Percentiles rank a stretch among this genome's conserved stretches.
Evolutionary conservation across 805 yeast species (phyloP).

Genomic region (Candida nonsorbophila): DNA sequence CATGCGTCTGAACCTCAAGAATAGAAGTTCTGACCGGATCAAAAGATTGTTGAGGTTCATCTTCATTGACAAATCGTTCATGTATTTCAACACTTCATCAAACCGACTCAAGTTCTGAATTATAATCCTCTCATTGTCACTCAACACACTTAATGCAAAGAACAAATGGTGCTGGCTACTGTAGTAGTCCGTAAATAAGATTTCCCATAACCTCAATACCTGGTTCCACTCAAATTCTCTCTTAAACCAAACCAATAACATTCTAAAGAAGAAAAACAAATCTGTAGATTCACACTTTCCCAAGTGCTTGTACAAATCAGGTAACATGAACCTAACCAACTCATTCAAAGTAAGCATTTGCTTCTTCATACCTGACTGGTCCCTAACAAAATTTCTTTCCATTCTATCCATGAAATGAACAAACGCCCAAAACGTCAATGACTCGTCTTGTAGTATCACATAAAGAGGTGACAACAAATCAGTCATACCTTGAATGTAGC

Average conservation of each 20-base stretch:
- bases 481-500: constrained; percentile 98
- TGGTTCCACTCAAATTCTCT: constrained; percentile 82
- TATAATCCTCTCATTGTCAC: constrained; percentile 77
- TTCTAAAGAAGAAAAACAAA: constrained; percentile 88
- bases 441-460: constrained; percentile 59
- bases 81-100: constrained; percentile 88
- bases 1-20: constrained; percentile 74
- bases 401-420: constrained; percentile 83
- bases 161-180: constrained; percentile 86
- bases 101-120: constrained; percentile 68
- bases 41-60: constrained; percentile 72
- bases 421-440: constrained; percentile 85
- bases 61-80: constrained; percentile 81
- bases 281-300: constrained; percentile 86
- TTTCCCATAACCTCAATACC: constrained; percentile 84
- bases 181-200: constrained; percentile 81
- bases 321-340: constrained; percentile 85
- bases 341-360: constrained; percentile 84
- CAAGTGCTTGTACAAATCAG: constrained; percentile 74
- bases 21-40: constrained; percentile 79
- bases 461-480: constrained; percentile 87
- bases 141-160: constrained; percentile 82
- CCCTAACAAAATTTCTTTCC: constrained; percentile 91
- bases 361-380: constrained; percentile 87
- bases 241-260: constrained; percentile 93